Conservation (phyloP, 768 basidiomycete species). For the Auricularia cornea region DNA sequence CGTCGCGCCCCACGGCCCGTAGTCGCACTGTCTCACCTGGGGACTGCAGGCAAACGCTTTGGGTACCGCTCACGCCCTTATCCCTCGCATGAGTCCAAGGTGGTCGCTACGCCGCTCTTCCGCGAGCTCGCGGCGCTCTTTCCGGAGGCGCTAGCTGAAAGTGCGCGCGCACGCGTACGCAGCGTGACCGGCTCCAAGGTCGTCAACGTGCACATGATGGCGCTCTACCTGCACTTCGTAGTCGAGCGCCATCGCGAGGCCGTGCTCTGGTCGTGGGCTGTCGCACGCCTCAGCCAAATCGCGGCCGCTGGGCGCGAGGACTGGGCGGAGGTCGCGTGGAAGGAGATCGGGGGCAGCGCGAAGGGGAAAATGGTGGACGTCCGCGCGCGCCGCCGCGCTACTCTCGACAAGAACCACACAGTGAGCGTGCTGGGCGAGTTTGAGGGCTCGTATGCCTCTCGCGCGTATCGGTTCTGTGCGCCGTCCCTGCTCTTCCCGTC, state of each 20-base stretch:
- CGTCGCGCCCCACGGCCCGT: neutral
- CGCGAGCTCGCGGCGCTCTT: constrained; percentile 3
- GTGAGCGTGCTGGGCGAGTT: constrained; percentile 23
- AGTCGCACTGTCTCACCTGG: neutral
- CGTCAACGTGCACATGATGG: constrained; percentile 6
- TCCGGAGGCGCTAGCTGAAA: neutral
- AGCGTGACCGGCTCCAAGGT: neutral
- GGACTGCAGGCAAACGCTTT: neutral
- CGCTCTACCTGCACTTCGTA: constrained; percentile 6
- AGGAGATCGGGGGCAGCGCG: neutral
- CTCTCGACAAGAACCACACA: neutral
- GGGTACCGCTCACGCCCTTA: constrained; percentile 3
- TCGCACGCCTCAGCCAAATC: neutral
- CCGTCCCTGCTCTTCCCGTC: neutral
- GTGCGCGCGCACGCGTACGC: neutral
- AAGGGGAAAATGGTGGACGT: neutral
- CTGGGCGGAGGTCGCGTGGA: neutral
- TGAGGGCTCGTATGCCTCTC: neutral
- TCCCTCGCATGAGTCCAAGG: constrained; percentile 5
- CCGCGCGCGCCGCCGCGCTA: neutral
- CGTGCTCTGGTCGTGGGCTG: constrained; percentile 6
- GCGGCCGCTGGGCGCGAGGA: neutral
- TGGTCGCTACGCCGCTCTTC: constrained; percentile 1
- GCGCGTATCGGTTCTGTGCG: neutral
- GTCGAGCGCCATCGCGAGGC: constrained; percentile 8